Evolutionary conservation across 805 yeast genomes (phyloP).

Genomic region (Gaillardinia entomophila): DNA sequence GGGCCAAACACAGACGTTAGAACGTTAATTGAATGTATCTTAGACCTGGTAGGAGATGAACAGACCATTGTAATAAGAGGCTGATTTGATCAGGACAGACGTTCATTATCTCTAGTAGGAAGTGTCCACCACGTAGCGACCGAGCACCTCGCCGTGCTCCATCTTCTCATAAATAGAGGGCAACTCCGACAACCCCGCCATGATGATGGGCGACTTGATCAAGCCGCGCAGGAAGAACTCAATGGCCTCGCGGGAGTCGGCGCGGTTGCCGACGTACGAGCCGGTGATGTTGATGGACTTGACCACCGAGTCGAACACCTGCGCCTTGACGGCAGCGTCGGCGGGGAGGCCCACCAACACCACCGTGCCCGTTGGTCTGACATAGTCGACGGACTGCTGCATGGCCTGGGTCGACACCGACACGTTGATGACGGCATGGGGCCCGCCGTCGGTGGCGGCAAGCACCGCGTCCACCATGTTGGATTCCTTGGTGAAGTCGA

Average conservation of each 20-base stretch:
- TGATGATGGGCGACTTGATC: constrained; percentile 5
- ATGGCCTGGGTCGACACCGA: constrained; percentile 6
- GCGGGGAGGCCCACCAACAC: constrained; percentile 8
- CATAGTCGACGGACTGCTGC: constrained; percentile 6
- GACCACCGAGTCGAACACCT: constrained; percentile 6
- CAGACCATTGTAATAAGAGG: too few relatives aligned
- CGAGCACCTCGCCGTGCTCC: constrained; percentile 6
- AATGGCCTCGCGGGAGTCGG: constrained; percentile 8
- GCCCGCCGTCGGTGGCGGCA: constrained; percentile 5
- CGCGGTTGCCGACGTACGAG: constrained; percentile 8
- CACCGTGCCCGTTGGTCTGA: constrained; percentile 7
- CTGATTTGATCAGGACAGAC: too few relatives aligned
- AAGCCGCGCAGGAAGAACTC: constrained; percentile 7
- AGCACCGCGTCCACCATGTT: constrained; percentile 4
- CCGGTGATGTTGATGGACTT: constrained; percentile 5
- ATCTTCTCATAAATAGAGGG: constrained; percentile 6
- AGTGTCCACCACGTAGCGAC: constrained; percentile 8
- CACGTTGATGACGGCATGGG: constrained; percentile 8
- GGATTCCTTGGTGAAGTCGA: constrained; percentile 4
- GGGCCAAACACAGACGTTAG: constrained; percentile 6
- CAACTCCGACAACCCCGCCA: constrained; percentile 7
- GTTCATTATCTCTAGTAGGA: constrained; percentile 2
- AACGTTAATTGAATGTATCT: too few relatives aligned
- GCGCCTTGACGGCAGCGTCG: constrained; percentile 4
- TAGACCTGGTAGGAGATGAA: too few relatives aligned